phyloP scores from a whole-genome alignment of 2,329 filamentous ascomycete species.

The Fonsecaea pugnacius region DNA sequence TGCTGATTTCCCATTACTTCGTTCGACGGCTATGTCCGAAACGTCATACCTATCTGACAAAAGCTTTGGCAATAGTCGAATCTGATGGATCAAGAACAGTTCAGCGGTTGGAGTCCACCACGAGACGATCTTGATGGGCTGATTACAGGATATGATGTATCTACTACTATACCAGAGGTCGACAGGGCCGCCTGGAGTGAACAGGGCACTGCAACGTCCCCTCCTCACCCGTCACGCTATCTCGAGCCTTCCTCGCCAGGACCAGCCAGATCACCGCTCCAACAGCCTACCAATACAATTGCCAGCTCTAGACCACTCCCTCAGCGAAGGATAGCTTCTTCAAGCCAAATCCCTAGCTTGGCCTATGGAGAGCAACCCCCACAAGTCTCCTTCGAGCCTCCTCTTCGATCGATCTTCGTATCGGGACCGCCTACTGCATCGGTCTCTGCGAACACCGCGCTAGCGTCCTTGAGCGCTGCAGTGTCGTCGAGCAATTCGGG shows the following conservation, averaged over 20 bases:
- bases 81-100: slow-evolving; percentile 28
- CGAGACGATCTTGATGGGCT: slow-evolving; percentile 28
- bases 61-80: neutral
- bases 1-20: neutral
- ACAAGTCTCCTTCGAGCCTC: slow-evolving; percentile 40
- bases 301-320: slow-evolving; percentile 27
- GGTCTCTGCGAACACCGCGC: slow-evolving; percentile 43
- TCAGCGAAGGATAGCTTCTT: slow-evolving; percentile 32
- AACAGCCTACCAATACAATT: slow-evolving; percentile 20
- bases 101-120: slow-evolving; percentile 26
- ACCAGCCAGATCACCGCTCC: slow-evolving; percentile 28
- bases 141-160: slow-evolving; percentile 17
- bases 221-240: slow-evolving; percentile 22
- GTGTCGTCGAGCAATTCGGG: slow-evolving; percentile 37
- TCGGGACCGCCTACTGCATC: slow-evolving; percentile 44
- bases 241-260: slow-evolving; percentile 23
- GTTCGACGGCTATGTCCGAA: neutral
- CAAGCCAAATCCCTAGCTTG: slow-evolving; percentile 26
- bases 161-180: slow-evolving; percentile 11
- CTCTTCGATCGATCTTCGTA: slow-evolving; percentile 43
- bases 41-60: neutral
- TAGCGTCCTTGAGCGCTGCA: slow-evolving; percentile 43
- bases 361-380: slow-evolving; percentile 30
- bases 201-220: slow-evolving; percentile 11
- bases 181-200: slow-evolving; percentile 23